Percentiles rank a stretch among this genome's conserved stretches.
phyloP scores from a whole-genome alignment of 495 filamentous ascomycete species.

The Talaromyces borbonicus region DNA sequence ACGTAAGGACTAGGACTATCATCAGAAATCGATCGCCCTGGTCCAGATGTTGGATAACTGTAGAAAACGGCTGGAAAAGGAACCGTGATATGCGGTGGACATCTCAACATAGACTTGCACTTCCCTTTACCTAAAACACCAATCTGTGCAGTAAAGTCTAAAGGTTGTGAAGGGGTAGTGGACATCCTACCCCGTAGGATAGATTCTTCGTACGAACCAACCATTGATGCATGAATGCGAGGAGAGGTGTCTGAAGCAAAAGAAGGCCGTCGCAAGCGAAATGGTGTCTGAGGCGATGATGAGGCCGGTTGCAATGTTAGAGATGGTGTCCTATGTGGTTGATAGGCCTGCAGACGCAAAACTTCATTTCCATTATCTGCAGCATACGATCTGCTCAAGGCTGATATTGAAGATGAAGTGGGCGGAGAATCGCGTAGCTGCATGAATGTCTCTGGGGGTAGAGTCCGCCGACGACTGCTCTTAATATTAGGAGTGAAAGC shows the following conservation, averaged over 20 bases:
- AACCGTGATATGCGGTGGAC: conserved; percentile 83
- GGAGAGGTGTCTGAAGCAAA: conserved; percentile 64
- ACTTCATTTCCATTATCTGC: conserved; percentile 37
- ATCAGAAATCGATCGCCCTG: conserved; percentile 50
- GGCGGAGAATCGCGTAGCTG: conserved; percentile 29
- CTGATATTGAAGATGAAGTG: conserved; percentile 10
- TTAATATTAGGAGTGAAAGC: conserved; percentile 31
- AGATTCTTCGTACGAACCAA: conserved; percentile 95
- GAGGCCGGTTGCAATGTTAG: conserved; percentile 48
- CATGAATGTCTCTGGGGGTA: conserved; percentile 47
- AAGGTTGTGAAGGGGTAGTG: conserved; percentile 83
- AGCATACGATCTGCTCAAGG: conserved; percentile 14
- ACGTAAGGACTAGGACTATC: conserved; percentile 95
- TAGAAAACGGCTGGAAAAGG: conserved; percentile 97
- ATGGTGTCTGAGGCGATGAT: conserved; percentile 52
- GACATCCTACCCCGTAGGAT: conserved; percentile 95
- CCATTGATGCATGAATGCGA: conserved; percentile 84
- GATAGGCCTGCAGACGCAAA: conserved; percentile 57
- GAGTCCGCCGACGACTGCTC: conserved; percentile 46
- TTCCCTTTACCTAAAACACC: conserved; percentile 85
- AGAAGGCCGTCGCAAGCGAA: conserved; percentile 56
- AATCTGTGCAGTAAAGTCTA: conserved; percentile 93
- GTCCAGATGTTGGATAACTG: conserved; percentile 63
- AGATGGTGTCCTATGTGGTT: conserved; percentile 60
- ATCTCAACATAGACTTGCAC: conserved; percentile 76